Percentiles rank a stretch among this genome's conserved stretches.
Conservation (phyloP, 257 asterid genomes). For the Solanum boliviense region DNA sequence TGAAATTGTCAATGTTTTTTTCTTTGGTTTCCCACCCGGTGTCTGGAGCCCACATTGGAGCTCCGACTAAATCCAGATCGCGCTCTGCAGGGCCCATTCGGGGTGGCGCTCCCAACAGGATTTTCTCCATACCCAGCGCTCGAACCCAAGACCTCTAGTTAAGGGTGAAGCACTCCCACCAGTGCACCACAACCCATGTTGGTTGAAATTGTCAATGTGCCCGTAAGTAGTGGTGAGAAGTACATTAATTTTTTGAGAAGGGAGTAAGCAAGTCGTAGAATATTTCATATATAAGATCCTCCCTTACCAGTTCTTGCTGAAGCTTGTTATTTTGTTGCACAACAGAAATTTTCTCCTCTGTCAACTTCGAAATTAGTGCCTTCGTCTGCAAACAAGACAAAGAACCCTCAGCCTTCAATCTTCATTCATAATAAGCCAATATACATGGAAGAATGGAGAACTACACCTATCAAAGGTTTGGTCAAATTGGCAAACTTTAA, state of each 20-base stretch:
- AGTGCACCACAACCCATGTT: no score
- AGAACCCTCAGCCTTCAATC: neutral
- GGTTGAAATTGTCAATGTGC: neutral
- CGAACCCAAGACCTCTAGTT: no score
- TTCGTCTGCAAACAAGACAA: conserved; percentile 41
- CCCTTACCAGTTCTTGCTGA: conserved; percentile 46
- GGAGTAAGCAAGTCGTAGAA: neutral
- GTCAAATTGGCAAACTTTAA: neutral
- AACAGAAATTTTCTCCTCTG: conserved; percentile 57
- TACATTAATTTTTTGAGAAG: neutral
- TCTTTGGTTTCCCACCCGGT: no score
- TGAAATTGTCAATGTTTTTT: neutral
- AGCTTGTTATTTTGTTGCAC: conserved; percentile 61
- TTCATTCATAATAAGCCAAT: neutral
- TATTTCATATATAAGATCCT: neutral
- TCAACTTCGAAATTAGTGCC: conserved; percentile 60
- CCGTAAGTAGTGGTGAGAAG: neutral
- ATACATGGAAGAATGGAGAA: neutral
- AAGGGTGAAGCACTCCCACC: no score
- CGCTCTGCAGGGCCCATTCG: no score
- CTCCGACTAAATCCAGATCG: no score
- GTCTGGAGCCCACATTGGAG: no score
- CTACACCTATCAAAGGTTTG: neutral
- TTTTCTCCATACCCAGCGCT: no score
- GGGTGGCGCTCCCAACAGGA: no score